A percentile compares a stretch with the other conserved stretches of the same genome.
phyloP scores from a whole-genome alignment of 306 rosid genomes.

The Quercus ilex region DNA sequence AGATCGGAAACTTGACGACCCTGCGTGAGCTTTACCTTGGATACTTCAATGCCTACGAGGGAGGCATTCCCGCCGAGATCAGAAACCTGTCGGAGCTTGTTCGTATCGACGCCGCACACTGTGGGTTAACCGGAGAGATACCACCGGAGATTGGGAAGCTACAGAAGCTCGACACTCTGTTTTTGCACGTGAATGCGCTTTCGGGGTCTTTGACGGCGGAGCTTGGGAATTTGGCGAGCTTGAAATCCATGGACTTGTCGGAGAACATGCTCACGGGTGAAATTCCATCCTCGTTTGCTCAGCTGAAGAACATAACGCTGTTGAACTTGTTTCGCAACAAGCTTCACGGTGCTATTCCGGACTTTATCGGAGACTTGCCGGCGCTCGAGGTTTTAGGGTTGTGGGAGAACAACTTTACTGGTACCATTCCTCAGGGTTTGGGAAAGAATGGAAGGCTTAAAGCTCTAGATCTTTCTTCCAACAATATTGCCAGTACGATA shows the following conservation, averaged over 20 bases:
- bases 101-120: conserved; percentile 76
- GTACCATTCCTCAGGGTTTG: no score
- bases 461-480: no score
- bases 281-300: conserved; percentile 62
- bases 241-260: conserved; percentile 90
- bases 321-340: conserved; percentile 74
- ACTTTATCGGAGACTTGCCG: conserved; percentile 67
- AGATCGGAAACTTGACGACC: conserved; percentile 62
- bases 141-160: conserved; percentile 70
- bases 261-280: conserved; percentile 68
- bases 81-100: conserved; percentile 69
- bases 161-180: conserved; percentile 73
- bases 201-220: conserved; percentile 66
- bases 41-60: conserved; percentile 58
- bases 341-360: conserved; percentile 92
- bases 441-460: no score
- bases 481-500: no score
- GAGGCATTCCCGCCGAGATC: conserved; percentile 75
- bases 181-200: conserved; percentile 82
- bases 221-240: conserved; percentile 60
- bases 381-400: conserved; percentile 72
- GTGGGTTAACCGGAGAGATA: conserved; percentile 70
- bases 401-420: conserved; percentile 97
- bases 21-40: conserved; percentile 84
- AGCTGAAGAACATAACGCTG: conserved; percentile 70